Base-by-base conservation (phyloP, 805 yeast genomes). In the Kazachstania taianensis region DNA sequence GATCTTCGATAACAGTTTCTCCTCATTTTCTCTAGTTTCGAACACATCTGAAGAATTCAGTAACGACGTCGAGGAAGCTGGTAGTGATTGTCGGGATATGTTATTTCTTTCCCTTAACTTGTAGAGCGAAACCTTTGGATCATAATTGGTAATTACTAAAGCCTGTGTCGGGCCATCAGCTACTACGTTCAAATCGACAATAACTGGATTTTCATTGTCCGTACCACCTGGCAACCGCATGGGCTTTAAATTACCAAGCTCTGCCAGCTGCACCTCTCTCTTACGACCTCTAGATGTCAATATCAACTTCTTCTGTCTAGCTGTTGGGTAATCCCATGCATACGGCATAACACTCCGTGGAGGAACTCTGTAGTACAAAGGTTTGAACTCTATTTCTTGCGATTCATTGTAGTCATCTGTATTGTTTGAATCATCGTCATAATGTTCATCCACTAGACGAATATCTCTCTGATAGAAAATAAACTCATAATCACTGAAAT, bases 161-260 rank as follows among this genome's bases (percentile, higher is more conserved):
- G 94, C 79, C 58, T 85, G 96, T 1, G 87, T 77, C 0, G 96
- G 94, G 0, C 97, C 98, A 63, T 92, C 97, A 0, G 96, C 97
- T 28, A 85, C 79, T 13, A 92, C 96, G 52, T 86, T 84, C 48
- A 94, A 63, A 48, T 86, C 96, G 20, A 85, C 87, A 38, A 81
- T 77, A 0, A 60, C 61, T 8, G 63, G 62, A 4, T 57, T 54
- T 15, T 61, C 67, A 14, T 50, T 55, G 5, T 62, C 61, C 2
- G 33, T 30, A 0, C 66, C 59, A 2, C 67, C 63, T 1, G 85
- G 80, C 24, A 89, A 53, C 45, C 82, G 72, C 75, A 89, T 82
- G 0, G 97, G 97, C 41, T 78, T 76, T 42, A 86, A 65, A 41
- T 80, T 80, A 17, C 99, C 99, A 48, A 92, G 89, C 55, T 92